Conservation (phyloP, 2,329 filamentous ascomycete species). For the Clarireedia hainanense region DNA sequence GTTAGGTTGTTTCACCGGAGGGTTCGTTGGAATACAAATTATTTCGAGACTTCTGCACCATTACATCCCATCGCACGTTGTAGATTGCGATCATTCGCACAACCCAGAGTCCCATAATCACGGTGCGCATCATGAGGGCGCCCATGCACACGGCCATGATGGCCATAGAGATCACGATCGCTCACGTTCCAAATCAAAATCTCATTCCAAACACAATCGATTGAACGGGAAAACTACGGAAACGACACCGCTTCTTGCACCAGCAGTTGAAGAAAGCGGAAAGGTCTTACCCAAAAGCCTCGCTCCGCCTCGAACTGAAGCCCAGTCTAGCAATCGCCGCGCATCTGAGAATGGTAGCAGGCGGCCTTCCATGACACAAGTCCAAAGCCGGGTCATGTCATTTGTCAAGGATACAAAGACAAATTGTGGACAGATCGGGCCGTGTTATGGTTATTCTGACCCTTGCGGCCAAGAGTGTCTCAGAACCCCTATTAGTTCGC, state of each 20-base stretch:
- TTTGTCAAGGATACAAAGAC: slow-evolving; percentile 58
- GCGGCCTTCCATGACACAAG: slow-evolving; percentile 45
- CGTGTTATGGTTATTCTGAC: slow-evolving; percentile 57
- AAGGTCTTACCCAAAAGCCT: neutral
- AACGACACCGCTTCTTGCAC: slow-evolving; percentile 23
- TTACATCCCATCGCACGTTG: slow-evolving; percentile 69
- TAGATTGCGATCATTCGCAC: slow-evolving; percentile 72
- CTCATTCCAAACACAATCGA: neutral
- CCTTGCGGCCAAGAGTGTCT: slow-evolving; percentile 60
- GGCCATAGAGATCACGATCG: neutral
- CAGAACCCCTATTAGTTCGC: slow-evolving; percentile 24
- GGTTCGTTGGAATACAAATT: slow-evolving; percentile 68
- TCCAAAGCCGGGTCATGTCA: slow-evolving; percentile 51
- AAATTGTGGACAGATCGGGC: slow-evolving; percentile 52
- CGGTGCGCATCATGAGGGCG: slow-evolving; percentile 19
- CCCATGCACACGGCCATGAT: slow-evolving; percentile 3
- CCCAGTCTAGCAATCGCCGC: slow-evolving; percentile 4
- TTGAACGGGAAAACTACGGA: slow-evolving; percentile 19
- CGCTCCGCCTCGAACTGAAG: neutral
- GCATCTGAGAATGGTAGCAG: slow-evolving; percentile 22
- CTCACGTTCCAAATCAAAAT: neutral
- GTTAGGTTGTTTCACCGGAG: slow-evolving; percentile 61
- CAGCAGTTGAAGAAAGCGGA: slow-evolving; percentile 11
- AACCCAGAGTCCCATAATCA: slow-evolving; percentile 39
- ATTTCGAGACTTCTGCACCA: slow-evolving; percentile 66